Conservation (phyloP, 805 yeast genomes). For the Saccharomycopsis sp. region DNA sequence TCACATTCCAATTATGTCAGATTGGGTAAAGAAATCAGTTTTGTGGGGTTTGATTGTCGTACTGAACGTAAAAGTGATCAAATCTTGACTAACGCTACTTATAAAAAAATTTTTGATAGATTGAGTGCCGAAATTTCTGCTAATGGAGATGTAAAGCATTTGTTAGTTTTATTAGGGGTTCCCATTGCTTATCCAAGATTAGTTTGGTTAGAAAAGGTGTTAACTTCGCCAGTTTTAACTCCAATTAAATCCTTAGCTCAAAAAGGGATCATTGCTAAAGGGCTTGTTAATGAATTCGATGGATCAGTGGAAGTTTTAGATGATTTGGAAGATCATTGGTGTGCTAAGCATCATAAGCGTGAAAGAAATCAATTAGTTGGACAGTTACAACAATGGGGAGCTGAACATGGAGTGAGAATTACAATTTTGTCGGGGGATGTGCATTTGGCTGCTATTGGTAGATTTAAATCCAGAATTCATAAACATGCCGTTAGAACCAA, state of each 20-base stretch:
- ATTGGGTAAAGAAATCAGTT: conserved; percentile 61
- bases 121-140: conserved; percentile 43
- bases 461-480: conserved; percentile 51
- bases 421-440: conserved; percentile 91
- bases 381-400: conserved; percentile 54
- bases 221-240: conserved; percentile 47
- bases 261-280: conserved; percentile 52
- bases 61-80: conserved; percentile 68
- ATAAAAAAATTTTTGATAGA: conserved; percentile 50
- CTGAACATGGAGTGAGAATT: conserved; percentile 52
- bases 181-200: conserved; percentile 92
- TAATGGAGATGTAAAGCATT: conserved; percentile 55
- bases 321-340: conserved; percentile 96
- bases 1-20: conserved; percentile 64
- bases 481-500: conserved; percentile 30
- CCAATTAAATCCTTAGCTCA: conserved; percentile 57
- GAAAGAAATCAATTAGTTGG: conserved; percentile 70
- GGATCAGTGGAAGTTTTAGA: conserved; percentile 86
- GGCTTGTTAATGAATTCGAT: conserved; percentile 81
- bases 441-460: conserved; percentile 76
- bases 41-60: conserved; percentile 84
- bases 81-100: conserved; percentile 46
- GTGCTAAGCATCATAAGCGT: conserved; percentile 72
- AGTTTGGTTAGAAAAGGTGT: conserved; percentile 76
- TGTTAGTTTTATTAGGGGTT: conserved; percentile 79